These are phyloP conservation scores for Simplicillium sp. DNA, from an alignment of 2,329 filamentous ascomycete species.

Conservation along the genomic window DNA sequence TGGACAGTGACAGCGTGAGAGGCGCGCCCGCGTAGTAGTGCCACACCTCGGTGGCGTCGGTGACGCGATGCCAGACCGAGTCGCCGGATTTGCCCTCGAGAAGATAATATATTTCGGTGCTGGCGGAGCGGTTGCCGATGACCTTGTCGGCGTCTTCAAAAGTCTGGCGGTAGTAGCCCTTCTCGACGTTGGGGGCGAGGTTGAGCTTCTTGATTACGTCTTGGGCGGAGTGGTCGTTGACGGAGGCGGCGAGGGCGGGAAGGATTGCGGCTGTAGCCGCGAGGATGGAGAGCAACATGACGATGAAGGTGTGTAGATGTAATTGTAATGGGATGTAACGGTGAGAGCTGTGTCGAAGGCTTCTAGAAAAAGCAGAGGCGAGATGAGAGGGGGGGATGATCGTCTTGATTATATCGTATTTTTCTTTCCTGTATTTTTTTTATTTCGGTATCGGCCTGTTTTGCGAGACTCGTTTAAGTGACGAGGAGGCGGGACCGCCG, in stretches of 20 bases:
- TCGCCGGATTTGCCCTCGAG: constrained; percentile 30
- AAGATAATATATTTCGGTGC: constrained; percentile 43
- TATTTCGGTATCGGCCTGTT: too few species aligned
- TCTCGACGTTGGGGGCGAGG: constrained; percentile 34
- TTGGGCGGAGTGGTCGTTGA: constrained; percentile 18
- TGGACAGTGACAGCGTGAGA: constrained; percentile 32
- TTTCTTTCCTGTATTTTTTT: too few species aligned
- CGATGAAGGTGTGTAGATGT: too few species aligned
- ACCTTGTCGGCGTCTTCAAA: constrained; percentile 13
- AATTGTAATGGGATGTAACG: too few species aligned
- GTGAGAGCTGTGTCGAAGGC: too few species aligned
- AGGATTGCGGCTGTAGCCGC: too few species aligned
- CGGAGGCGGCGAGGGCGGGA: neutral
- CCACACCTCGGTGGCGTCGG: constrained; percentile 39
- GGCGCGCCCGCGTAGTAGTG: constrained; percentile 45
- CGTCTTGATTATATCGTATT: too few species aligned
- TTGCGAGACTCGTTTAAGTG: too few species aligned
- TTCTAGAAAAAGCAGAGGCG: too few species aligned
- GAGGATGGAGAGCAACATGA: too few species aligned
- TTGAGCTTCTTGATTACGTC: constrained; percentile 32
- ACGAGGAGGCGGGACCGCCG: too few species aligned
- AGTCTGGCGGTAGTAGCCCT: constrained; percentile 37
- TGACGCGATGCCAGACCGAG: constrained; percentile 40
- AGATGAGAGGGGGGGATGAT: too few species aligned
- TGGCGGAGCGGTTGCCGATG: constrained; percentile 22